Base-by-base conservation (phyloP, 2,329 filamentous ascomycete genomes). In the Elsinoe perseae region DNA sequence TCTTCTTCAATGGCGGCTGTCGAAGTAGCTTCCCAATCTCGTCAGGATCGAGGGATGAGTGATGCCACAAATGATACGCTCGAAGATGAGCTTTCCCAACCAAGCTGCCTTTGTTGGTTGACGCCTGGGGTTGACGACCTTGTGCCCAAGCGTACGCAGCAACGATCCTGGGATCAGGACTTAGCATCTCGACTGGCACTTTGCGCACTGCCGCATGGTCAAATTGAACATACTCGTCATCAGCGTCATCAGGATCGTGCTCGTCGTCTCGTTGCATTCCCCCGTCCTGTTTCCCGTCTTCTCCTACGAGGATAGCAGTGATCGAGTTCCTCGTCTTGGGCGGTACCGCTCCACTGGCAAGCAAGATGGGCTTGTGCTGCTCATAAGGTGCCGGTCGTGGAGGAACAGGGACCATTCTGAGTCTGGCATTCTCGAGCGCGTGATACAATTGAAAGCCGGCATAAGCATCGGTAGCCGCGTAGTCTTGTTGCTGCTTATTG, bases 391-490 rank as follows among this genome's bases (percentile, higher is more conserved):
- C 76, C 0, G 90, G 89, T 5, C 80, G 75, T 2, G 87, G 86
- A 4, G 91, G 91, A 2, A 73, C 78, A 1, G 89, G 89, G 10
- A 80, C 70, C 59, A 95, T 74, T 5, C 75, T 73, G 62, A 80
- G 75, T 14, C 91, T 78, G 63, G 86, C 81, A 50, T 80, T 72
- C 57, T 96, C 85, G 43, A 95, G 73, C 1, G 79, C 77, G 58
- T 88, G 76, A 64, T 82, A 95, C 1, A 96, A 73, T 56, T 88
- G 85, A 9, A 86, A 71, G 42, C 84, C 81, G 58, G 87, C 89
- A 66, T 95, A 96, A 0, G 89, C 86, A 68, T 95, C 89, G 0
- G 87, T 84, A 10, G 89, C 89, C 8, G 88, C 86, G 75, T 79
- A 92, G 77, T 79, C 69, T 16, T 88, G 79, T 66, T 96, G 91